Percentiles rank a stretch among this genome's conserved stretches.
Conservation (phyloP, 1,139 yeast genomes). For the Pichia norvegensis region DNA sequence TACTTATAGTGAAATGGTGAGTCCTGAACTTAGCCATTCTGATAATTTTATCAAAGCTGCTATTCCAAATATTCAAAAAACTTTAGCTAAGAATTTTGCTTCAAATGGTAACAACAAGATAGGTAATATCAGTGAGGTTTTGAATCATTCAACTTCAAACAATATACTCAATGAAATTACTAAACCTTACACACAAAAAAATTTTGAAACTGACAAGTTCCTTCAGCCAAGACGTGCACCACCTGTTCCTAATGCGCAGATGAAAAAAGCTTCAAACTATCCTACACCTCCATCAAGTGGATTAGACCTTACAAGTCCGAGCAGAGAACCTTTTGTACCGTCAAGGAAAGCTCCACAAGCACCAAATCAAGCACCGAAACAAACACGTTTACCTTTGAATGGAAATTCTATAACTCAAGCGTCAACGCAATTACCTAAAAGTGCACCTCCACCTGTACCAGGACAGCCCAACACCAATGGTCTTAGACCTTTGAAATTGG, state of each 20-base stretch:
- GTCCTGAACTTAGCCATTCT: slow-evolving; percentile 20
- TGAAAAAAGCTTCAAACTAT: neutral
- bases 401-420: slow-evolving; percentile 15
- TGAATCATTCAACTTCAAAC: slow-evolving; percentile 7
- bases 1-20: slow-evolving; percentile 37
- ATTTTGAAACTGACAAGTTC: slow-evolving; percentile 33
- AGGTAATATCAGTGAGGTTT: neutral
- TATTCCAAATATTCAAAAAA: slow-evolving; percentile 8
- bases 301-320: neutral
- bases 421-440: slow-evolving; percentile 19
- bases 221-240: slow-evolving; percentile 50
- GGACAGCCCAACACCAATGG: neutral
- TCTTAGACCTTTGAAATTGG: slow-evolving; percentile 3
- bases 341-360: slow-evolving; percentile 25
- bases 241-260: slow-evolving; percentile 37
- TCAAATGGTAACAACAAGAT: neutral
- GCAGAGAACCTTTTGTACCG: slow-evolving; percentile 16
- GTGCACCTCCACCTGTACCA: slow-evolving; percentile 11
- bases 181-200: slow-evolving; percentile 24
- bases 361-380: slow-evolving; percentile 21
- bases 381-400: slow-evolving; percentile 1
- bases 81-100: slow-evolving; percentile 2
- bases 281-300: neutral
- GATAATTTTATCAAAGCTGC: slow-evolving; percentile 17
- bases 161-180: slow-evolving; percentile 24